Base-by-base conservation (phyloP, 2,329 filamentous ascomycete genomes). In the Cryphonectria radicalis region DNA sequence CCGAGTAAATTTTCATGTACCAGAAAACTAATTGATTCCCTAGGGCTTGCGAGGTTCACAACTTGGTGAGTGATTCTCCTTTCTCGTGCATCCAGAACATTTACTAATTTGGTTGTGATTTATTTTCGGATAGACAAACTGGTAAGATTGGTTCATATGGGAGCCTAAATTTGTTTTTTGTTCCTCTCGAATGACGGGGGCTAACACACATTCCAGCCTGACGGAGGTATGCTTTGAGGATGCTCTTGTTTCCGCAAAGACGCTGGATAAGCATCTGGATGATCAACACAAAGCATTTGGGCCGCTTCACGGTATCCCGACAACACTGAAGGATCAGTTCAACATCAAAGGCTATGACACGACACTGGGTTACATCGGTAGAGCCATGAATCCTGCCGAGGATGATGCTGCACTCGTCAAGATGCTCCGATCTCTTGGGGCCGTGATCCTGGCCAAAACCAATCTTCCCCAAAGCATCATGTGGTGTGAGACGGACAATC, bases 361-460 rank as follows among this genome's bases (percentile, higher is more conserved):
- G 0, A 90, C 89, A 0, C 78, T 91, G 4, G 89, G 89, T 8
- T 90, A 90, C 74, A 85, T 88, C 1, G 82, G 81, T 11, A 80
- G 81, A 63, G 82, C 86, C 0, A 85, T 86, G 68, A 77, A 82
- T 1, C 86, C 86, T 0, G 86, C 87, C 1, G 70, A 72, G 0
- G 80, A 85, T 11, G 84, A 90, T 67, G 62, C 69, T 75, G 84
- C 84, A 4, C 73, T 90, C 0, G 85, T 88, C 1, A 77, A 81
- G 19, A 83, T 88, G 65, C 75, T 90, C 22, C 82, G 81, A 42
- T 74, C 77, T 0, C 76, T 87, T 62, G 88, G 88, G 0, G 87
- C 86, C 0, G 76, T 90, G 1, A 75, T 89, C 0, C 75, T 88
- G 28, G 85, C 83, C 14, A 89, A 89, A 76, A 87, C 86, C 0